These are phyloP conservation scores for Lavandula angustifolia DNA, from an alignment of 257 asterid species.

Conservation along the genomic window DNA sequence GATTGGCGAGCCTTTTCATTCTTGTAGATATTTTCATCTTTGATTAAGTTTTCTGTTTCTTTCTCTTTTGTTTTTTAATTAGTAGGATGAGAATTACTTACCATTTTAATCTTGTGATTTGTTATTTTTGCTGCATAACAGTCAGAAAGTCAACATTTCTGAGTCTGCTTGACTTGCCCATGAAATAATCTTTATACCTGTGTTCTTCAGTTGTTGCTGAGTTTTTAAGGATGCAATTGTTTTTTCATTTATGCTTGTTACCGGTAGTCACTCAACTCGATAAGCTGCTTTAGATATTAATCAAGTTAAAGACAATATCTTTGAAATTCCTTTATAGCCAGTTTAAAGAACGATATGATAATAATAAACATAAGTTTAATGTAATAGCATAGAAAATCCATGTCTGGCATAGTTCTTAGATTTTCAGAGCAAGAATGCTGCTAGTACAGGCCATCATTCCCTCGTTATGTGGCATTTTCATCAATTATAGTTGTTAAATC, in stretches of 20 bases:
- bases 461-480: not conserved
- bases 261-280: not conserved
- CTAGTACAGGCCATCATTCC: not conserved
- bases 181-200: not conserved
- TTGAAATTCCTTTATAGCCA: not conserved
- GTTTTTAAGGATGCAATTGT: not conserved
- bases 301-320: not conserved
- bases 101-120: not conserved
- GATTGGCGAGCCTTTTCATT: not conserved
- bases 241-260: slow-evolving; percentile 1
- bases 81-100: not conserved
- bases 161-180: not conserved
- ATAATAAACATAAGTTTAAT: not conserved
- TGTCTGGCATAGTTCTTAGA: not conserved
- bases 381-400: not conserved
- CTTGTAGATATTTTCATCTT: not conserved
- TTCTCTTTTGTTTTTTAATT: slow-evolving; percentile 3
- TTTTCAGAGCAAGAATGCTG: not conserved
- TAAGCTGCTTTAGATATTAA: not conserved
- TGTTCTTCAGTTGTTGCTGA: slow-evolving; percentile 8
- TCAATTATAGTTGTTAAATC: not conserved
- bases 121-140: not conserved
- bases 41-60: not conserved
- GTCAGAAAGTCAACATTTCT: not conserved
- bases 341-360: slow-evolving; percentile 3